Evolutionary conservation across 2,329 filamentous ascomycete species (phyloP).

Genomic region (Zalaria obscura): DNA sequence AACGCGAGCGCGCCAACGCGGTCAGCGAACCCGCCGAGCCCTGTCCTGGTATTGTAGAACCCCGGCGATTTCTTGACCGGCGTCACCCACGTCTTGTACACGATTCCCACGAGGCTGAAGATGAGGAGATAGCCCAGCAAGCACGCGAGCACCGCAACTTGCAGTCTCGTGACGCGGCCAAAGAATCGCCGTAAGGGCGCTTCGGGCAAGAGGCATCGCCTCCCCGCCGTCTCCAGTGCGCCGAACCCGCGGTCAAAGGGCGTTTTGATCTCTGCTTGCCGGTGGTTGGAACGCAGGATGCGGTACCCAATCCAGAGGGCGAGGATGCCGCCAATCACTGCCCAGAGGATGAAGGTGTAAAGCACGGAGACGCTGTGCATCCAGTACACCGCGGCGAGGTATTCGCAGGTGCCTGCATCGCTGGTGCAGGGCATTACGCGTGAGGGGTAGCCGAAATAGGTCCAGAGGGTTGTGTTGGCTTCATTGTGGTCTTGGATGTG

Average conservation of each 20-base stretch:
- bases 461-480: constrained; percentile 10
- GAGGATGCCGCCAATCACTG: constrained; percentile 34
- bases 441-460: constrained; percentile 43
- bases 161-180: constrained; percentile 53
- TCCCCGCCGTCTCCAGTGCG: constrained; percentile 26
- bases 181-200: constrained; percentile 40
- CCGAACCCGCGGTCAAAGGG: constrained; percentile 16
- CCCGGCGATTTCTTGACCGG: constrained; percentile 44
- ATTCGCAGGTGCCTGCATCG: constrained; percentile 43
- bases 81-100: constrained; percentile 55
- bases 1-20: constrained; percentile 58
- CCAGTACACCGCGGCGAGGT: constrained; percentile 41
- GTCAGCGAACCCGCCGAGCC: constrained; percentile 54
- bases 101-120: constrained; percentile 51
- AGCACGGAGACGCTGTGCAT: constrained; percentile 40
- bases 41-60: constrained; percentile 49
- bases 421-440: constrained; percentile 43
- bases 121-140: constrained; percentile 49
- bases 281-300: constrained; percentile 1
- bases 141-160: constrained; percentile 46
- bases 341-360: constrained; percentile 44
- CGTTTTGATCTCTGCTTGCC: constrained; percentile 1
- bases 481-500: constrained; percentile 17
- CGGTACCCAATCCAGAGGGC: constrained; percentile 27
- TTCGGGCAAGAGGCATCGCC: constrained; percentile 48